These are phyloP conservation scores for Fusarium sp. DNA, from an alignment of 2,329 filamentous ascomycete genomes.

Conservation along the genomic window DNA sequence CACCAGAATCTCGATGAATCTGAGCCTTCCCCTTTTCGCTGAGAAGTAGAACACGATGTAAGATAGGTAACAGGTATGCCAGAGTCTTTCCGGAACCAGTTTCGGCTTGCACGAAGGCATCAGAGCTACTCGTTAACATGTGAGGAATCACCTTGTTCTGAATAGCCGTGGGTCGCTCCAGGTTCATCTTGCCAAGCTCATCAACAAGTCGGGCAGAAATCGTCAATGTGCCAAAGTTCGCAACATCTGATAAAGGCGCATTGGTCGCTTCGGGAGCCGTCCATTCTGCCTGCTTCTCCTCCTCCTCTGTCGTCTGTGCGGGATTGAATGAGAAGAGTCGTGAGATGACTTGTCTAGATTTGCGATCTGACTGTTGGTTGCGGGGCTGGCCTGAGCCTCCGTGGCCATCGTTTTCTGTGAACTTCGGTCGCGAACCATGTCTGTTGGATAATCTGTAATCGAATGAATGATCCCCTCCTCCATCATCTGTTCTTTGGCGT, in stretches of 20 bases:
- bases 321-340: conserved; percentile 94
- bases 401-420: conserved; percentile 25
- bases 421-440: conserved; percentile 16
- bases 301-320: conserved; percentile 68
- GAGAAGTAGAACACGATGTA: conserved; percentile 85
- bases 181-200: conserved; percentile 84
- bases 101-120: conserved; percentile 96
- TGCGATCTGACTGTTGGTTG: conserved; percentile 36
- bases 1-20: conserved; percentile 83
- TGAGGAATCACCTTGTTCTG: conserved; percentile 89
- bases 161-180: conserved; percentile 93
- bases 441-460: conserved; percentile 25
- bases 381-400: conserved; percentile 28
- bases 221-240: conserved; percentile 86
- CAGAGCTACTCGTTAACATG: conserved; percentile 79
- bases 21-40: conserved; percentile 65
- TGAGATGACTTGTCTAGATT: conserved; percentile 74
- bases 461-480: conserved; percentile 18
- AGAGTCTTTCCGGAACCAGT: conserved; percentile 98
- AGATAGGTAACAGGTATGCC: conserved; percentile 91
- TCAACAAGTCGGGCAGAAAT: conserved; percentile 81
- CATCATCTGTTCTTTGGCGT: conserved; percentile 50
- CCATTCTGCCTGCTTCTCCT: conserved; percentile 59
- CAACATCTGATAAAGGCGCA: conserved; percentile 84
- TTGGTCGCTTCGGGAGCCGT: conserved; percentile 79